A percentile compares a stretch with the other conserved stretches of the same genome.
Conservation (phyloP, 345 rosid species). For the Eucalyptus erythrocorys region DNA sequence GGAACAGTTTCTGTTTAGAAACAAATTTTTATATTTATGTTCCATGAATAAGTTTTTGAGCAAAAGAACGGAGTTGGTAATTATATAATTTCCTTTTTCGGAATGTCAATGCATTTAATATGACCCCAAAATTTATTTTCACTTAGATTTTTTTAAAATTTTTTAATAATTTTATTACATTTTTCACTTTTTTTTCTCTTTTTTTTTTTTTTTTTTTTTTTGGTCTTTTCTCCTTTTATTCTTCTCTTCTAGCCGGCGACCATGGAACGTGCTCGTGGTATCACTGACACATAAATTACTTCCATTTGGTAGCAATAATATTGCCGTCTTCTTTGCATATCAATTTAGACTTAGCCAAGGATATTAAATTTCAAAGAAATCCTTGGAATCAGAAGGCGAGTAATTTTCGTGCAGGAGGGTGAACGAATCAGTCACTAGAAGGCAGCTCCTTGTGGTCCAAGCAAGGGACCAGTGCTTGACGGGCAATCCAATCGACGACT, state of each 20-base stretch:
- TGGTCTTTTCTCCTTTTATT: too few relatives aligned
- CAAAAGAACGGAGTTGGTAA: too few relatives aligned
- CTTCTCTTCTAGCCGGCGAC: too few relatives aligned
- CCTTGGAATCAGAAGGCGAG: neutral
- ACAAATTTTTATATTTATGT: neutral
- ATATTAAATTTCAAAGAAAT: neutral
- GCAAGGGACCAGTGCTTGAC: neutral
- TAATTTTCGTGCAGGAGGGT: neutral
- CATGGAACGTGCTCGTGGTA: neutral
- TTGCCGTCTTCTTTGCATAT: neutral
- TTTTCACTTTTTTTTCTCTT: too few relatives aligned
- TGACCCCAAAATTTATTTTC: too few relatives aligned
- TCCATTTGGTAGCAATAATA: neutral
- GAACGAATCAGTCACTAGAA: neutral
- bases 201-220: fast-evolving
- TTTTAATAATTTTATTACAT: too few relatives aligned
- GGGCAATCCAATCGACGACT: constrained; percentile 4
- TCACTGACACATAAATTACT: neutral
- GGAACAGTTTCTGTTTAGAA: too few relatives aligned
- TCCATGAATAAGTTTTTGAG: too few relatives aligned
- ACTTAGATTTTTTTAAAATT: too few relatives aligned
- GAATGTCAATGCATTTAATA: too few relatives aligned
- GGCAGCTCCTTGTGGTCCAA: neutral
- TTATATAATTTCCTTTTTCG: too few relatives aligned
- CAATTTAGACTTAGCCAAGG: neutral